Base-by-base conservation (phyloP, 1,284 basidiomycete species). In the Filobasidium uniguttulatum region DNA sequence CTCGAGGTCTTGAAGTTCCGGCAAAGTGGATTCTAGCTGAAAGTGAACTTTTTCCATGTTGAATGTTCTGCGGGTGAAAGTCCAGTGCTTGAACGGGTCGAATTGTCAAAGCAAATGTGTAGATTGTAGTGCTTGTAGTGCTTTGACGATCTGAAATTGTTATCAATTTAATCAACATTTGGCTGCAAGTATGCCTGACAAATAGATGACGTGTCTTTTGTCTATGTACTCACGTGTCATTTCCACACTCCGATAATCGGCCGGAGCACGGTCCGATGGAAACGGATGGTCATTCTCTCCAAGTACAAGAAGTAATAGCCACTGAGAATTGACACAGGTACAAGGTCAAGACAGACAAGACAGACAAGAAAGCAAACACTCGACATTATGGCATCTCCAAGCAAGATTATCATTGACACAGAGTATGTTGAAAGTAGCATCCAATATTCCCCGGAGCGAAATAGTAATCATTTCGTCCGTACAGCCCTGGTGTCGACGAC, bases 11-110 rank as follows among this genome's bases (percentile, higher is more conserved):
- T 89, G 90, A 61, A 97, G 83, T 79, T 96, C 90, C 50, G 84
- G 80, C 76, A 94, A 83, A 78, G 91, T 91, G 73, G 88, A 82
- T 80, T 94, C 90, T 66, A 93, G 85, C 71, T 91, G 82, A 61
- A 85, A 93, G 60, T 93, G 85, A 0, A 94, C 89, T 57, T 88
- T 79, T 75, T 94, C 88, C 88, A 93, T 93, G 44, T 23, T 60
- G 46, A 17, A 33, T 33, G n/a, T 33, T 33, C 31, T 10, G 31
- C 31, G 9, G 31, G 9, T 33, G 31, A 33, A 33, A 33, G 9
- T 33, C 31, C n/a, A 10, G n/a, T 33, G 10, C 9, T 10, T 33
- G n/a, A 33, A 33, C 31, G n/a, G 10, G 9, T 33, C 31, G 9
- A 33, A 33, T 33, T n/a, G 10, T 10, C 10, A 33, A 33, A n/a